Percentiles rank a stretch among this genome's conserved stretches.
Evolutionary conservation across 768 basidiomycete genomes (phyloP).

Genomic region (Tylopilus rubrobrunneus): DNA sequence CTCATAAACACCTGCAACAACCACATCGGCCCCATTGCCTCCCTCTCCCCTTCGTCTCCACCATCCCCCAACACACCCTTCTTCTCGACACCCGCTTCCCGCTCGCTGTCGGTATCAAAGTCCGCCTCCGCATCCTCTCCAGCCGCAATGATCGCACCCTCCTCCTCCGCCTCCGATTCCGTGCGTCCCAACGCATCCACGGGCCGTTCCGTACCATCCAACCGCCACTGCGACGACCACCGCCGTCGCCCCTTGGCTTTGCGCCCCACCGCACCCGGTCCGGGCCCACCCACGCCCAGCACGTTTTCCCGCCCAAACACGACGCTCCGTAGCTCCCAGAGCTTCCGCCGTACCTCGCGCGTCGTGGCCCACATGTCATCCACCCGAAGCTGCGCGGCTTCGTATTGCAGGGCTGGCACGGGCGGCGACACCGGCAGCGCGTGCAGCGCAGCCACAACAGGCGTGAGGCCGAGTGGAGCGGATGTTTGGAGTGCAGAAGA

Average conservation of each 20-base stretch:
- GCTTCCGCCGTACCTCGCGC: conserved; percentile 54
- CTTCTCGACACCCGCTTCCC: conserved; percentile 22
- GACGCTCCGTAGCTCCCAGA: conserved; percentile 60
- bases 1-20: conserved; percentile 71
- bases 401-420: conserved; percentile 55
- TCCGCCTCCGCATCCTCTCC: conserved; percentile 30
- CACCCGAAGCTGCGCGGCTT: conserved; percentile 64
- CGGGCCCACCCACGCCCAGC: conserved; percentile 30
- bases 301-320: conserved; percentile 63
- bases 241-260: conserved; percentile 52
- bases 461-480: conserved; percentile 18
- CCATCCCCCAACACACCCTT: conserved; percentile 12
- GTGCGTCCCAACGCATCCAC: conserved; percentile 70
- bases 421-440: conserved; percentile 22
- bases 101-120: conserved; percentile 29
- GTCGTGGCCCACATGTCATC: conserved; percentile 67
- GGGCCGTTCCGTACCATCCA: conserved; percentile 57
- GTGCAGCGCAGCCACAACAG: conserved; percentile 33
- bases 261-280: conserved; percentile 43
- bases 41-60: conserved; percentile 41
- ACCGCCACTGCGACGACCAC: conserved; percentile 51
- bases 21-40: conserved; percentile 74
- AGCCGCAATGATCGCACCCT: conserved; percentile 35
- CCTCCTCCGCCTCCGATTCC: conserved; percentile 75
- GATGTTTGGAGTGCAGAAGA: conserved; percentile 3